These are phyloP conservation scores for Eucalyptus camaldulensis DNA, from an alignment of 345 rosid species.

Conservation along the genomic window DNA sequence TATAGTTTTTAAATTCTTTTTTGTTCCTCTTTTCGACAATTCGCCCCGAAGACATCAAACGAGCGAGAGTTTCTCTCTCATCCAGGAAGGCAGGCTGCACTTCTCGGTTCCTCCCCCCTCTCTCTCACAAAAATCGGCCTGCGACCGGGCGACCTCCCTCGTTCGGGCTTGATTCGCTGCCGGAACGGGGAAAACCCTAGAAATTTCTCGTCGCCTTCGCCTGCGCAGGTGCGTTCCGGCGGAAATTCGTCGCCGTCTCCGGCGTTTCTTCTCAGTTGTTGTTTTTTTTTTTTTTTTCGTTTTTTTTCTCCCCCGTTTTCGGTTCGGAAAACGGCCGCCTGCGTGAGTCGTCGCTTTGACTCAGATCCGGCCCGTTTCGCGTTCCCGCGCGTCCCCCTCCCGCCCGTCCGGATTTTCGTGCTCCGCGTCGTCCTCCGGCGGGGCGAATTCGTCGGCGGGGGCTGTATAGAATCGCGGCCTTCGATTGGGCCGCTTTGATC, in stretches of 20 bases:
- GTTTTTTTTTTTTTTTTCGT: not conserved
- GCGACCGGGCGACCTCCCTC: not conserved
- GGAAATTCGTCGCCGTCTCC: not conserved
- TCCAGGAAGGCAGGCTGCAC: not conserved
- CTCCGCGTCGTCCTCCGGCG: not conserved
- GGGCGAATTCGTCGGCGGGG: not conserved
- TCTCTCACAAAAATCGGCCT: not conserved
- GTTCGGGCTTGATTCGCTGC: not conserved
- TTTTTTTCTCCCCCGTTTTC: not conserved
- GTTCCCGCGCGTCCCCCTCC: not conserved
- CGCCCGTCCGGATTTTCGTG: not conserved
- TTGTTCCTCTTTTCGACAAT: not conserved
- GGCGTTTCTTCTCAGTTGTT: not conserved
- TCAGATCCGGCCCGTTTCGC: conserved; percentile 19
- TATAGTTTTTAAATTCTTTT: not conserved
- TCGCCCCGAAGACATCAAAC: not conserved
- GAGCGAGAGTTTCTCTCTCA: not conserved
- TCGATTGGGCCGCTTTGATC: not conserved
- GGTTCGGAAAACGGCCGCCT: not conserved
- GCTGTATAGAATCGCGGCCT: not conserved
- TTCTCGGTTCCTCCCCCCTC: not conserved
- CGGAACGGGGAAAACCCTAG: conserved; percentile 18
- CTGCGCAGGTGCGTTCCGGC: not conserved
- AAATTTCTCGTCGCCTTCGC: not conserved
- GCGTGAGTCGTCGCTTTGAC: not conserved